Percentiles rank a stretch among this genome's conserved stretches.
Conservation (phyloP, 176 grass and related monocot species). For the Carex parvula region DNA sequence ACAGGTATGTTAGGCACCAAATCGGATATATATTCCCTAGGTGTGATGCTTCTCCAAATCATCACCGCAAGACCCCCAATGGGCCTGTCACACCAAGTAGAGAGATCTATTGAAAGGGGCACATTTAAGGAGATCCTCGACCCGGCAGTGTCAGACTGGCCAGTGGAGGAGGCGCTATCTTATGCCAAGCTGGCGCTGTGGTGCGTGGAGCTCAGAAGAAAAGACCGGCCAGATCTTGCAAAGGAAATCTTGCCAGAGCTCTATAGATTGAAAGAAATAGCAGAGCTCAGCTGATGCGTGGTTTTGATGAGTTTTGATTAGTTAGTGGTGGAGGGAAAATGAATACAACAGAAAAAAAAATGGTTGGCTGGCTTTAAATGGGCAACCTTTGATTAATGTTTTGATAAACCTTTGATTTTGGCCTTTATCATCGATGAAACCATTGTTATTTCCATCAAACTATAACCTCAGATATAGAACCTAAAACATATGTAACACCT, state of each 20-base stretch:
- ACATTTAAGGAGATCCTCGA: constrained; percentile 68
- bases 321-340: constrained; percentile 8
- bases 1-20: constrained; percentile 81
- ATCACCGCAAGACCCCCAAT: constrained; percentile 78
- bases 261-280: constrained; percentile 46
- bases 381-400: constrained; percentile 5
- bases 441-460: neutral
- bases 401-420: constrained; percentile 17
- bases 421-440: neutral
- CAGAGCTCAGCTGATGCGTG: neutral
- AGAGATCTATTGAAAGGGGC: constrained; percentile 55
- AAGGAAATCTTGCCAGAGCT: constrained; percentile 74
- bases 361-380: neutral
- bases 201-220: constrained; percentile 72
- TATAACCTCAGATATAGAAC: constrained; percentile 1
- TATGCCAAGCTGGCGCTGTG: constrained; percentile 51
- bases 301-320: neutral
- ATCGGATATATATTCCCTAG: constrained; percentile 80
- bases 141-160: constrained; percentile 55
- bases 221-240: constrained; percentile 63
- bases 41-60: constrained; percentile 81
- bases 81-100: constrained; percentile 69
- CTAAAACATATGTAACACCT: neutral
- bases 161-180: constrained; percentile 54
- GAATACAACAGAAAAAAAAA: neutral